Evolutionary conservation across 1,284 basidiomycete genomes (phyloP).

Genomic region (Malassezia obtusa): DNA sequence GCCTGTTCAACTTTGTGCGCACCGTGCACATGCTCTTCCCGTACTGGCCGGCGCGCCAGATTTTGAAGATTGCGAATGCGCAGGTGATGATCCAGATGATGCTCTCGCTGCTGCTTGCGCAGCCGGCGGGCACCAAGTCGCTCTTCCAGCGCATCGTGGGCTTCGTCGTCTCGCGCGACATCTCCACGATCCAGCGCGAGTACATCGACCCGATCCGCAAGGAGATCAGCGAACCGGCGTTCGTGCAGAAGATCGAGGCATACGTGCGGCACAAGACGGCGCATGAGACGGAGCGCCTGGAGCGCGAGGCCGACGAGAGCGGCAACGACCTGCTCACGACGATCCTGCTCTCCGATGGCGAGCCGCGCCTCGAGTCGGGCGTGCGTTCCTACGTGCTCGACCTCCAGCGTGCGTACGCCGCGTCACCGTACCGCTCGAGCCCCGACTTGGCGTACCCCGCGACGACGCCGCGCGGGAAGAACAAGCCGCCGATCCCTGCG

Average conservation of each 20-base stretch:
- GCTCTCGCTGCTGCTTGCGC: slow-evolving; percentile 37
- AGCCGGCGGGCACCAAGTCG: slow-evolving; percentile 44
- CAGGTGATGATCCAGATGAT: slow-evolving; percentile 42
- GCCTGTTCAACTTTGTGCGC: slow-evolving; percentile 37
- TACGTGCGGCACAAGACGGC: slow-evolving; percentile 39
- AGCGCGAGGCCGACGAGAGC: slow-evolving; percentile 22
- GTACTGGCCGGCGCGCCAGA: slow-evolving; percentile 46
- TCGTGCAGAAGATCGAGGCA: slow-evolving; percentile 37
- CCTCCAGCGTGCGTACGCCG: slow-evolving; percentile 35
- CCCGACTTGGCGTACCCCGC: slow-evolving; percentile 35
- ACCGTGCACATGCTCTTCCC: slow-evolving; percentile 41
- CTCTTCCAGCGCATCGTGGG: slow-evolving; percentile 42
- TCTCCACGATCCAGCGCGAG: slow-evolving; percentile 34
- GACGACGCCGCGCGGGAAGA: slow-evolving; percentile 25
- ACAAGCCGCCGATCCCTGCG: slow-evolving; percentile 19
- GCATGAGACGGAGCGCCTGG: slow-evolving; percentile 28
- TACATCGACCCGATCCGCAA: slow-evolving; percentile 35
- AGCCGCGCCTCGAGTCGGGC: slow-evolving; percentile 21
- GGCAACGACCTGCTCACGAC: slow-evolving; percentile 43
- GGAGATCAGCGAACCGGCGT: slow-evolving; percentile 34
- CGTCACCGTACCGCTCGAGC: slow-evolving; percentile 35
- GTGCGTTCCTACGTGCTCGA: slow-evolving; percentile 30
- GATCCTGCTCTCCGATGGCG: slow-evolving; percentile 27
- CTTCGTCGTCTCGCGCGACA: slow-evolving; percentile 35
- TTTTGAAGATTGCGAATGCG: slow-evolving; percentile 42